Evolutionary conservation across 2,329 filamentous ascomycete species (phyloP), one percentile per base, ranked within the genome.

Genomic region (Ploettnerulaceae sp.): DNA sequence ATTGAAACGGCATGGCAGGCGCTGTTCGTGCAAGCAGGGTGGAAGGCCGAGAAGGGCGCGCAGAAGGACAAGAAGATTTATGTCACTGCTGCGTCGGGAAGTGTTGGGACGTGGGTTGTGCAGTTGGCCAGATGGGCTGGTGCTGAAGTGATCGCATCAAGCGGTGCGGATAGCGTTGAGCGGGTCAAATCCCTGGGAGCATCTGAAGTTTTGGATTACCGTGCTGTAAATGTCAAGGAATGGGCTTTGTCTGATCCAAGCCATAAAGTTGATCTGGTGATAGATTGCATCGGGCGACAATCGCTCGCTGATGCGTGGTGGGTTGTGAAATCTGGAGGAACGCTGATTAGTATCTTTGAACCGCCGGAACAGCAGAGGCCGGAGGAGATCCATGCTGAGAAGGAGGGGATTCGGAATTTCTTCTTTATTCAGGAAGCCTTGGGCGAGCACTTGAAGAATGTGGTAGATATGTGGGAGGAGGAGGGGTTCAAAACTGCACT

Each of bases 1-100:
- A 66, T 67, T 6, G 37, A 68, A 51, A 72, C 66, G 45, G 70
- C 69, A 5, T 71, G 64, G 63, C 70, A 73, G 56, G 65, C 63
- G 5, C 53, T 74, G 2, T 72, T 73, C 36, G 61, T 64, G n/a
- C 59, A 68, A 45, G 59, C 57, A 2, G 62, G 63, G 18, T n/a
- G 65, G 17, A 36, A 47, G 14, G 53, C 40, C 5, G 24, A 56
- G 14, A 54, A 49, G n/a, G 50, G 52, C 22, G 59, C 56, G 51
- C 51, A 49, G n/a, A n/a, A n/a, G n/a, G 61, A 59, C 11, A 70
- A 69, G 56, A 56, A 64, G n/a, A 58, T 74, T 4, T 61, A 71
- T 8, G 58, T 74, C 11, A 72, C 66, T 4, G 72, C 64, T 36
- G 70, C 70, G 1, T 66, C 69, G 4, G 71, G 71, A 3, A 64